Conservation (phyloP, 139 green algal genomes). For the Desmodesmus armatus region DNA sequence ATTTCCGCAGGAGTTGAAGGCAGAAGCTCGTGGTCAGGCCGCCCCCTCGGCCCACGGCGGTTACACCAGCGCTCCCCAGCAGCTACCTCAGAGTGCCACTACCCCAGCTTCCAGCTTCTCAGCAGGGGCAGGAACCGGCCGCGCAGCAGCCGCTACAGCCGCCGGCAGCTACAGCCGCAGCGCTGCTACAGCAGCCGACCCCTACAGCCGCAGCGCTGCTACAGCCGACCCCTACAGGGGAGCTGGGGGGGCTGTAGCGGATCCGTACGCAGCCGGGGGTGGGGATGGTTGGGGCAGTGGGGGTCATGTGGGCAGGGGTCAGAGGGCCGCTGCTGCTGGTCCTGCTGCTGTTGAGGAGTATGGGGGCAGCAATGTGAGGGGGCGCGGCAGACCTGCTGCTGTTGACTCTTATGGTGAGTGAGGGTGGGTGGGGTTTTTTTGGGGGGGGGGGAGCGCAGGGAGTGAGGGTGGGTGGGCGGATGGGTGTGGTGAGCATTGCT, state of each 20-base stretch:
- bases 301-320: background rate
- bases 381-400: background rate
- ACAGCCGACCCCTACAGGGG: background rate
- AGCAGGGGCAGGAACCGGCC: background rate
- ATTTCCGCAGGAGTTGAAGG: slow-evolving; percentile 35
- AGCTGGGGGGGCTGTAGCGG: background rate
- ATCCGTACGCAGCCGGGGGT: background rate
- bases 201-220: background rate
- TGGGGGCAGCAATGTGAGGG: background rate
- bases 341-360: background rate
- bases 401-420: background rate
- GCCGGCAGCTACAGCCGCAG: background rate
- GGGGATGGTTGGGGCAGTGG: background rate
- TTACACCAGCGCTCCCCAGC: slow-evolving; percentile 25
- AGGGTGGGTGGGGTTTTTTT: too few species aligned
- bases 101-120: slow-evolving; percentile 22
- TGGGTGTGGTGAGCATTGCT: background rate
- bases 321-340: background rate
- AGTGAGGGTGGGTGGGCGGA: background rate
- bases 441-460: background rate
- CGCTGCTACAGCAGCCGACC: background rate
- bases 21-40: slow-evolving; percentile 11
- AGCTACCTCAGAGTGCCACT: background rate
- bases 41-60: background rate
- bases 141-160: background rate